phyloP scores from a whole-genome alignment of 371 early-diverging fungal species.

The Rhizopus delemar region DNA sequence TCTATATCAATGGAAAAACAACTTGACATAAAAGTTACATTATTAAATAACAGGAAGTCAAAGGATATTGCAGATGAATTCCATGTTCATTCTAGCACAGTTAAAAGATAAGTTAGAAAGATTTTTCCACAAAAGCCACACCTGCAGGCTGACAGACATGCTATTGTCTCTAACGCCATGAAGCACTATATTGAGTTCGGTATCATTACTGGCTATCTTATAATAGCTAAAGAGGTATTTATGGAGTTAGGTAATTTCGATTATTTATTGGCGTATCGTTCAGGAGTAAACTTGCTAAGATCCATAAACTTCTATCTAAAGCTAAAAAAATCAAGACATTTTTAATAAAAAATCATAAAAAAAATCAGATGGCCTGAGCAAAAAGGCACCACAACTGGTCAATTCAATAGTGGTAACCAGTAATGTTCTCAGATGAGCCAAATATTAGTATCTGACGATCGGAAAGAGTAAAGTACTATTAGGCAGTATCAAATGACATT shows the following conservation, averaged over 20 bases:
- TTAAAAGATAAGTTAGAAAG: too few relatives aligned
- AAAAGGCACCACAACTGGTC: conserved; percentile 18
- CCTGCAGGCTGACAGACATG: background rate
- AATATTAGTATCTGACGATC: conserved; percentile 2
- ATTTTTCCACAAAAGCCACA: background rate
- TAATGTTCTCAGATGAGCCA: conserved; percentile 11
- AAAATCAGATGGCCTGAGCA: conserved; percentile 18
- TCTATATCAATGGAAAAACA: background rate
- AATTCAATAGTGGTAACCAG: conserved; percentile 21
- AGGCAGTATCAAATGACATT: background rate
- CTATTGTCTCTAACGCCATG: background rate
- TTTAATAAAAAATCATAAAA: background rate
- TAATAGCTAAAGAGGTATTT: background rate
- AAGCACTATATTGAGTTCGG: background rate
- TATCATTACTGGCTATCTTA: background rate
- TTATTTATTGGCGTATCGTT: background rate
- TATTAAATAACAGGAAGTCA: background rate
- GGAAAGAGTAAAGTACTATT: conserved; percentile 10
- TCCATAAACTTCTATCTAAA: too few relatives aligned
- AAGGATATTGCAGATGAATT: background rate
- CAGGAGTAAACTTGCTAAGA: too few relatives aligned
- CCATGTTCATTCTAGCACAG: background rate
- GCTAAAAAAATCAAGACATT: too few relatives aligned
- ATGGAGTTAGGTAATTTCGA: background rate
- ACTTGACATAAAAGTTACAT: background rate